Evolutionary conservation across 495 filamentous ascomycete species (phyloP).

Genomic region (Trichoderma reesei): DNA sequence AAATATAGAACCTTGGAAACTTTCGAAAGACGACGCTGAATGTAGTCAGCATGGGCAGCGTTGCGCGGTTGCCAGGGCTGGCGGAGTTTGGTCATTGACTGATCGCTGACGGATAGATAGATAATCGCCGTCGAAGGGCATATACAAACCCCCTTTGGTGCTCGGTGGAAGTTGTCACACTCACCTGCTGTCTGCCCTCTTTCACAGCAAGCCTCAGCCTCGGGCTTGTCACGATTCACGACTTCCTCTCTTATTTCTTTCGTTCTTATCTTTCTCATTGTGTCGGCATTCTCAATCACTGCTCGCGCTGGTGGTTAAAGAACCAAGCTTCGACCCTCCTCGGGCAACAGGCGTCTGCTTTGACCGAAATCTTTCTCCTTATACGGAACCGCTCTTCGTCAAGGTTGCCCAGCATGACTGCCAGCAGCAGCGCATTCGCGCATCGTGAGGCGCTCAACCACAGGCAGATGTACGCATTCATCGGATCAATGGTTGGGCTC

Average conservation of each 20-base stretch:
- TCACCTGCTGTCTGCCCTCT: not conserved
- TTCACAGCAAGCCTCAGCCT: not conserved
- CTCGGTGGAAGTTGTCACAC: not conserved
- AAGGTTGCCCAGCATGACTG: not conserved
- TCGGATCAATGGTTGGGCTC: constrained; percentile 35
- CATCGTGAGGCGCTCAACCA: constrained; percentile 25
- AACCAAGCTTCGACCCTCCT: not conserved
- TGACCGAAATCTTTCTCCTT: not conserved
- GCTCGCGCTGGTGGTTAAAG: not conserved
- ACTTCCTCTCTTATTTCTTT: not conserved
- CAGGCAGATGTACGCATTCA: constrained; percentile 30
- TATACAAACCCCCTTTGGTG: not conserved
- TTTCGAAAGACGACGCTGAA: too few species aligned
- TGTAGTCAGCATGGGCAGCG: too few species aligned
- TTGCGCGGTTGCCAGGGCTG: not conserved
- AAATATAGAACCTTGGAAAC: not conserved
- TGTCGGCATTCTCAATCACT: not conserved
- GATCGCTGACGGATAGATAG: not conserved
- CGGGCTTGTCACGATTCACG: not conserved
- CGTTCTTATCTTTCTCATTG: not conserved
- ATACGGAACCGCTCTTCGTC: not conserved
- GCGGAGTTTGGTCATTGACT: not conserved
- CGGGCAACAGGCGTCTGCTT: not conserved
- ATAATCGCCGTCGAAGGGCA: not conserved
- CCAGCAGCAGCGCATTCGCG: constrained; percentile 18